Evolutionary conservation across 2,329 filamentous ascomycete species (phyloP).

Genomic region (Paecilomyces niveus): DNA sequence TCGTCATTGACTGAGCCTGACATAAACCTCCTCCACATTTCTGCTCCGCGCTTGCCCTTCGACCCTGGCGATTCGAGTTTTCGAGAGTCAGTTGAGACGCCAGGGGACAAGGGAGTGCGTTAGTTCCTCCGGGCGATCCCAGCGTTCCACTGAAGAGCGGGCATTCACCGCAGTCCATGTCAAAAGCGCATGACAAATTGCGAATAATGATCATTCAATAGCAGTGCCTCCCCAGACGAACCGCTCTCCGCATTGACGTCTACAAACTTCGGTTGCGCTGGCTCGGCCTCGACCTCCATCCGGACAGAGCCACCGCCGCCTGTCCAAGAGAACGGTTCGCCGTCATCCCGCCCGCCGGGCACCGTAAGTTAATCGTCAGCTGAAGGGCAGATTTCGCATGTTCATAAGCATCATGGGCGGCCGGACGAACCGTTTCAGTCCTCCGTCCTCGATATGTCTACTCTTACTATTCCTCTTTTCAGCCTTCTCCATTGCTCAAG

Average conservation of each 20-base stretch:
- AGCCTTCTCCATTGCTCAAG: conserved; percentile 4
- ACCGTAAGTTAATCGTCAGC: neutral
- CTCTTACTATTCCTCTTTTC: conserved; percentile 7
- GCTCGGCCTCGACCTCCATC: neutral
- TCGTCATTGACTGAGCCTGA: neutral
- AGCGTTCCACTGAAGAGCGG: neutral
- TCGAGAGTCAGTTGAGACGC: neutral
- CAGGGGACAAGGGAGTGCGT: neutral
- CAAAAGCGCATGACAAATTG: neutral
- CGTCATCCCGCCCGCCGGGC: neutral
- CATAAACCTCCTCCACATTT: conserved; percentile 1
- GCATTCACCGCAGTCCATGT: neutral
- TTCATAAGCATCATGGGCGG: neutral
- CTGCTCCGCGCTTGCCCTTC: neutral
- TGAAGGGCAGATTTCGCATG: neutral
- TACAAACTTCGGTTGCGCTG: neutral
- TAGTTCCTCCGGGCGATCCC: neutral
- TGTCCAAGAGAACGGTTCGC: neutral
- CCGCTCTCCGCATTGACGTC: neutral
- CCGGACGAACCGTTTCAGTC: neutral
- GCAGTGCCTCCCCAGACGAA: neutral
- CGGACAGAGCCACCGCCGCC: neutral
- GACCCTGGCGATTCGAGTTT: neutral
- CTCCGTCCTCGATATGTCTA: neutral
- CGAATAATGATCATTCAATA: neutral